These are phyloP conservation scores for Thalia dealbata DNA, from an alignment of 176 grass and related monocot genomes.

Conservation along the genomic window DNA sequence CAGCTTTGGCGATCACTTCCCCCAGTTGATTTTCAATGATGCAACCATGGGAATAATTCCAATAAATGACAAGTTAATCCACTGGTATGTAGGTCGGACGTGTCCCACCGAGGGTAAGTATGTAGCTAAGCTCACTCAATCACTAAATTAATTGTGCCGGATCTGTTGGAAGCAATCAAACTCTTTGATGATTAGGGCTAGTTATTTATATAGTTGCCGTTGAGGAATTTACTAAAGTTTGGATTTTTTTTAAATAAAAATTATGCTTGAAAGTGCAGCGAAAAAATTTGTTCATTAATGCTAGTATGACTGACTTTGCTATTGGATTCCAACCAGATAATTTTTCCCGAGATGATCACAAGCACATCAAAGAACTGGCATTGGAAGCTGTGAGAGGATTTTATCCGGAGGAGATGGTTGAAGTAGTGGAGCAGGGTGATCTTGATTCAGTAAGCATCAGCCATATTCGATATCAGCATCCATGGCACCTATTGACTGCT, in stretches of 20 bases:
- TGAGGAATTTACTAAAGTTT: too few relatives aligned
- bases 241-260: too few relatives aligned
- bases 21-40: not conserved
- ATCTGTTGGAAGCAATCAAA: too few relatives aligned
- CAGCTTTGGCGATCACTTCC: slow-evolving; percentile 1
- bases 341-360: not conserved
- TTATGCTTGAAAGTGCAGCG: too few relatives aligned
- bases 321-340: not conserved
- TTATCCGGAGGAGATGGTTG: slow-evolving; percentile 17
- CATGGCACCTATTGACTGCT: slow-evolving; percentile 27
- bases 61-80: slow-evolving; percentile 17
- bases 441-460: slow-evolving; percentile 17
- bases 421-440: slow-evolving; percentile 27
- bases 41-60: slow-evolving; percentile 21
- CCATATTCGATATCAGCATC: slow-evolving; percentile 22
- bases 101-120: slow-evolving; percentile 12
- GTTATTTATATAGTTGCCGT: too few relatives aligned
- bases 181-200: too few relatives aligned
- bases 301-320: not conserved
- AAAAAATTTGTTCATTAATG: not conserved
- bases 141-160: too few relatives aligned
- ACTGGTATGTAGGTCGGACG: not conserved
- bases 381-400: slow-evolving; percentile 10
- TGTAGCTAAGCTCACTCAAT: too few relatives aligned
- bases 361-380: slow-evolving; percentile 2